Percentiles rank a stretch among this genome's conserved stretches.
Evolutionary conservation across 1,284 basidiomycete genomes (phyloP).

Genomic region (Cryptococcus amylolentus): DNA sequence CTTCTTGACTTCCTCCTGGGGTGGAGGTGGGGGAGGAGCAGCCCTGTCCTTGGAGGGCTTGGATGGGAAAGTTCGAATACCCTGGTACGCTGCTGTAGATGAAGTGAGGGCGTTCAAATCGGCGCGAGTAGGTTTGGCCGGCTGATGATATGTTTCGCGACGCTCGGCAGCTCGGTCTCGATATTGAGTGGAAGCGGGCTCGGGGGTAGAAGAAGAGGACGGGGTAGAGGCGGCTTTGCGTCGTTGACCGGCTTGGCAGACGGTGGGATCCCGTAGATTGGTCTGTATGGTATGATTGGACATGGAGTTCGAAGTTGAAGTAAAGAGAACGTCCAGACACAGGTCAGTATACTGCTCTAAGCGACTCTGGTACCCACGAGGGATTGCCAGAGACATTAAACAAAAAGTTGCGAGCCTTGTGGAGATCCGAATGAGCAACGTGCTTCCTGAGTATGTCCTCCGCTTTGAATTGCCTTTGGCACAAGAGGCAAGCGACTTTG

Average conservation of each 20-base stretch:
- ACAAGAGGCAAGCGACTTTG: conserved; percentile 77
- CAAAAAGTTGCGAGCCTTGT: conserved; percentile 66
- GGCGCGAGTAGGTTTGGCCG: conserved; percentile 49
- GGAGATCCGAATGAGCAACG: conserved; percentile 82
- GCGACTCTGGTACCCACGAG: conserved; percentile 23
- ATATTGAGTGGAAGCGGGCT: conserved; percentile 61
- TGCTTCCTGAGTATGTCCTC: conserved; percentile 78
- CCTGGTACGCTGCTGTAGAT: neutral
- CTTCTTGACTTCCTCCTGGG: conserved; percentile 63
- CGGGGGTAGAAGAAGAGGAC: neutral
- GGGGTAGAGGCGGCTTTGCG: conserved; percentile 55
- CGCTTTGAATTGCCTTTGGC: conserved; percentile 84
- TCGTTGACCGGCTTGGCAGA: conserved; percentile 68
- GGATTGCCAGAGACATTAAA: conserved; percentile 16
- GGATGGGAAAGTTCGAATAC: conserved; percentile 7
- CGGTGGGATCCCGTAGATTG: conserved; percentile 67
- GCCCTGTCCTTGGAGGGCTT: conserved; percentile 52
- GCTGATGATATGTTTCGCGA: conserved; percentile 80
- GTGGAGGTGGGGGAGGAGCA: conserved; percentile 59
- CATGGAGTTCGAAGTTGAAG: neutral
- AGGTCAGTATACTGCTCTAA: conserved; percentile 13
- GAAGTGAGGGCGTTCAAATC: neutral
- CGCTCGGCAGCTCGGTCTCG: conserved; percentile 87
- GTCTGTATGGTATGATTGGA: conserved; percentile 56
- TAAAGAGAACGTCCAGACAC: neutral